Base-by-base conservation (phyloP, 192 early-diverging fungal species). In the Hyaloraphidium curvatum region DNA sequence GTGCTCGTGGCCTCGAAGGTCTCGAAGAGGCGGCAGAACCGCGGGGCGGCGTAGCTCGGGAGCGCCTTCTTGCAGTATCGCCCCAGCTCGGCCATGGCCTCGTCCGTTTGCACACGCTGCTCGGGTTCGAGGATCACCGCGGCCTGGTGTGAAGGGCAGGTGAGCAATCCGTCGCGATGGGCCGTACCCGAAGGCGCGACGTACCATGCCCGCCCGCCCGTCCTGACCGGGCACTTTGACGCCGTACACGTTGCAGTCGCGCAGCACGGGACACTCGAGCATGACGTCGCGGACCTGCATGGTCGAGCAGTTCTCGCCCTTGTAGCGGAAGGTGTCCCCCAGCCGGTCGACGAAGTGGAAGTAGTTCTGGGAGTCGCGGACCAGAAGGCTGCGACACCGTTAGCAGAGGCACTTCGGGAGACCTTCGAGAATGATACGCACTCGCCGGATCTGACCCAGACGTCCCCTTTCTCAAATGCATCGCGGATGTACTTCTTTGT, bases 161-260 rank as follows among this genome's bases (percentile, higher is more conserved):
- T 48, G 17, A 48, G 4, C 7, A 25, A 48, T 9, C 25, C 7
- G 25, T 48, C 17, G 5, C 5, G 7, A 25, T 19, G 43, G 23
- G 25, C 19, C 17, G 25, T 9, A 22, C 17, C 23, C 17, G 35
- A 37, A 11, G 11, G 11, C 35, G 35, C 11, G 11, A 37, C 11
- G 17, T 37, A 11, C 11, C 11, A 17, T 37, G 11, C 35, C 11
- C 35, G 35, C 11, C 17, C 35, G 35, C 35, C 11, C 17, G 11
- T 13, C 11, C 35, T 37, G 64, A 1, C 68, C 57, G 21, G 74
- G 72, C 16, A 83, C 68, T 2, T 57, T 23, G 3, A 73, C 70
- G 29, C 81, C 81, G 51, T 83, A 83, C 1, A 83, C 70, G 26
- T 77, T 79, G 28, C 73, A 69, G 28, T 79, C 70, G 0, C 60